Base-by-base conservation (phyloP, 331 rosid species). In the Acacia concinna region DNA sequence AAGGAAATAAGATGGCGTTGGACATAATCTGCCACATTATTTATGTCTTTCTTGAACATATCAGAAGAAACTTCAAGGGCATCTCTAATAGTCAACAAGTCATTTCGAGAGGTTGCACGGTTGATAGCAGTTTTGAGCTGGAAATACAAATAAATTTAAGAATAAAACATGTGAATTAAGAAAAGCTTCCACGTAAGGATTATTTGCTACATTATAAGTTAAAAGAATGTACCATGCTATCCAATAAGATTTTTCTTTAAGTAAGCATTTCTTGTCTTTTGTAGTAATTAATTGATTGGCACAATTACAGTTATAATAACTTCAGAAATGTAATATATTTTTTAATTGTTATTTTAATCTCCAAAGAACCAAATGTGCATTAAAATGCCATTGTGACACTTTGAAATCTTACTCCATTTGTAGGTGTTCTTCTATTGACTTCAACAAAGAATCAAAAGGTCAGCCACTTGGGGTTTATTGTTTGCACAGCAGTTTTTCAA, bases 51-150 rank as follows among this genome's bases (percentile, higher is more conserved):
- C 88, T 96, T 96, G 79, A 77, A 90, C 94, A 93, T 90, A 78
- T 93, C 98, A 74, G 98, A 95, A 52, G 98, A 96, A 77, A 96
- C 99, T 88, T 93, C 99, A 86, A 93, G 95, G 79, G 98, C 99
- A 83, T 96, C 99, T 87, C 98, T 93, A 78, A 96, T 75, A 38
- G 98, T 96, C 83, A 78, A 27, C 84, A 84, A 51, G 86, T 96
- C 99, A 87, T 90, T 93, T 38, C 97, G 90, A 30, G 97, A 89
- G 13, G 97, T 93, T 83, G 99, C 99, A 62, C 98, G 93, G 76
- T 84, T 88, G 81, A 96, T 91, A 77, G 98, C 98, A 71, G 94
- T 93, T 88, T 96, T 96, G 70, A 96, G 99, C 99, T 93, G 90
- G 84, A 79, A 71, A 79, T 30, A 67, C 67, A 73, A 40, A 87